Percentiles rank a stretch among this genome's conserved stretches.
Evolutionary conservation across 1,284 basidiomycete genomes (phyloP).

Genomic region (Ustilago shanxiensis): DNA sequence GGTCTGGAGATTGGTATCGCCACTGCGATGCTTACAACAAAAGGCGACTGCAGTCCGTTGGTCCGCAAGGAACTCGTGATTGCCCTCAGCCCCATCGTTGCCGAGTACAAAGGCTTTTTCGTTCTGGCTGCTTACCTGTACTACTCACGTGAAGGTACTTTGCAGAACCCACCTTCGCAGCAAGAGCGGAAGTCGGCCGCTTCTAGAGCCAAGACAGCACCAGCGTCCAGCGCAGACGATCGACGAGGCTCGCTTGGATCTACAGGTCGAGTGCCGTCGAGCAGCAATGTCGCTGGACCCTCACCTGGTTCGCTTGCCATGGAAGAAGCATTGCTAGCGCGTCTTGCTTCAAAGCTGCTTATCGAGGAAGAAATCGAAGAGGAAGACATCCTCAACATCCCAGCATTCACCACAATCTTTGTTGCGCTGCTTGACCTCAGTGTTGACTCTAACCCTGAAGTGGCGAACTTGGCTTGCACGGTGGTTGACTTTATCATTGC

Average conservation of each 20-base stretch:
- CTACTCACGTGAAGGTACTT: slow-evolving; percentile 76
- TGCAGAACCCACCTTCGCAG: slow-evolving; percentile 21
- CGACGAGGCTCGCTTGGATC: slow-evolving; percentile 22
- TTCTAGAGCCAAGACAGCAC: slow-evolving; percentile 15
- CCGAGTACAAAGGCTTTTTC: slow-evolving; percentile 96
- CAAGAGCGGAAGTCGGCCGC: slow-evolving; percentile 24
- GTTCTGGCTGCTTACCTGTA: slow-evolving; percentile 95
- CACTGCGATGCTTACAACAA: slow-evolving; percentile 77
- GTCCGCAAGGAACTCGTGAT: slow-evolving; percentile 94
- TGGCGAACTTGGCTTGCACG: slow-evolving; percentile 88
- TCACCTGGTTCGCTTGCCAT: slow-evolving; percentile 26
- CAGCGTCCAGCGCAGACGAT: slow-evolving; percentile 13
- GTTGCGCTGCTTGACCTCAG: slow-evolving; percentile 89
- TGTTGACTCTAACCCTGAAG: slow-evolving; percentile 91
- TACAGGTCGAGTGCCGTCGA: slow-evolving; percentile 16
- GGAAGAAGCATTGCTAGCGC: slow-evolving; percentile 77
- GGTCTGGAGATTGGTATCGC: slow-evolving; percentile 75
- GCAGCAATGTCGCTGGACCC: slow-evolving; percentile 17
- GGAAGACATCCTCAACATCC: slow-evolving; percentile 81
- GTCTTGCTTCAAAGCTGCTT: slow-evolving; percentile 79
- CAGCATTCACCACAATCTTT: slow-evolving; percentile 92
- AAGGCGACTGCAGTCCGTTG: slow-evolving; percentile 95
- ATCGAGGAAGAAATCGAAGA: slow-evolving; percentile 78
- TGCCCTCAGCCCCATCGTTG: slow-evolving; percentile 89
- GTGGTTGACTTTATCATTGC: slow-evolving; percentile 93